phyloP scores from a whole-genome alignment of 2,329 filamentous ascomycete genomes.

The Biscogniauxia marginata region DNA sequence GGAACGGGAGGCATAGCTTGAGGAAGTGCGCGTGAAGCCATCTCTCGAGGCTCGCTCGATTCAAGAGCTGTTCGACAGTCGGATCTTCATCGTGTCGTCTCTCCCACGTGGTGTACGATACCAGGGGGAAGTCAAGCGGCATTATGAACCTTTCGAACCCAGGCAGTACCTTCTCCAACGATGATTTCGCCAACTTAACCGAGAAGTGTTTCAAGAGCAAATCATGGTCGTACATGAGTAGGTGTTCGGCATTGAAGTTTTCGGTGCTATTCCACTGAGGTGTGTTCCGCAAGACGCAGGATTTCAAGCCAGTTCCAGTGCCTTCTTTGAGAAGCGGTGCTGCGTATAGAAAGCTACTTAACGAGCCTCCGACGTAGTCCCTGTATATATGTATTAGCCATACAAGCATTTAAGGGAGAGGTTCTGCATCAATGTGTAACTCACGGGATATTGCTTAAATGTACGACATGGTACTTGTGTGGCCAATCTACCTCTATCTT shows the following conservation, averaged over 20 bases:
- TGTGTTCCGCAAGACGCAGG: constrained; percentile 29
- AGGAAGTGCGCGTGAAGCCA: constrained; percentile 19
- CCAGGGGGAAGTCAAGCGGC: neutral
- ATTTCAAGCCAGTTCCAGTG: constrained; percentile 21
- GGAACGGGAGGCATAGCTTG: constrained; percentile 17
- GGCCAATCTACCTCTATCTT: constrained; percentile 19
- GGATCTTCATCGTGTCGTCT: neutral
- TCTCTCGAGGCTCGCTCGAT: constrained; percentile 3
- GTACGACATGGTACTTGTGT: constrained; percentile 26
- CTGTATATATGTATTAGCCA: constrained; percentile 14
- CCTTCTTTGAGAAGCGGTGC: constrained; percentile 24
- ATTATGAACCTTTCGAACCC: neutral
- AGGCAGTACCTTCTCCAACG: neutral
- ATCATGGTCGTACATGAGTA: constrained; percentile 28
- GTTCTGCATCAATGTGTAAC: too few species aligned
- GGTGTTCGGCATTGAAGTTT: constrained; percentile 30
- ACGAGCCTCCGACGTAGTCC: constrained; percentile 31
- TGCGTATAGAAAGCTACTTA: constrained; percentile 24
- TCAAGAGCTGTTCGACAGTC: constrained; percentile 9
- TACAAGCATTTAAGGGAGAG: too few species aligned
- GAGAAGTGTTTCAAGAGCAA: constrained; percentile 27
- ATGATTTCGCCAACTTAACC: constrained; percentile 8
- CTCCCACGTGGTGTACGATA: constrained; percentile 11
- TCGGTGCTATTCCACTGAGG: constrained; percentile 23
- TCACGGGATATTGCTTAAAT: constrained; percentile 33